phyloP scores from a whole-genome alignment of 1,284 basidiomycete species.

The Porphyrellus sp. region DNA sequence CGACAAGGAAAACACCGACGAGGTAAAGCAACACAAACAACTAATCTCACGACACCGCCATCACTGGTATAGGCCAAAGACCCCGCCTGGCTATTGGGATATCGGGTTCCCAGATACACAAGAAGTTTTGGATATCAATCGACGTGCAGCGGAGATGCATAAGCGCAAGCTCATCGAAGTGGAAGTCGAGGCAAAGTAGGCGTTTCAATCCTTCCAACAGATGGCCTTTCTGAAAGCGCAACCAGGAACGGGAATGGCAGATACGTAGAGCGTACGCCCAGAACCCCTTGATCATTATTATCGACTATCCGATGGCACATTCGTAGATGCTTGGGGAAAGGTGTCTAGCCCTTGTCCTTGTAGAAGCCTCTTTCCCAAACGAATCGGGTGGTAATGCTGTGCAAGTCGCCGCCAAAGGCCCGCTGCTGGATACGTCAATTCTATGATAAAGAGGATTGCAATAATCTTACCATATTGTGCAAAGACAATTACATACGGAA shows the following conservation, averaged over 20 bases:
- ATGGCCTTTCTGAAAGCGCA: slow-evolving; percentile 9
- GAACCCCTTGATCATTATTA: slow-evolving; percentile 13
- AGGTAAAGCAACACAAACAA: slow-evolving; percentile 61
- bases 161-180: slow-evolving; percentile 55
- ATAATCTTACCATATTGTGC: slow-evolving; percentile 38
- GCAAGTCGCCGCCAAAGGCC: slow-evolving; percentile 34
- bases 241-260: slow-evolving; percentile 26
- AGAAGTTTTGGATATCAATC: slow-evolving; percentile 71
- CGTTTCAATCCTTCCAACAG: not conserved
- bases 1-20: slow-evolving; percentile 29
- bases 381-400: slow-evolving; percentile 33
- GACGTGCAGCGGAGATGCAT: slow-evolving; percentile 67
- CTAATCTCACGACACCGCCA: slow-evolving; percentile 77
- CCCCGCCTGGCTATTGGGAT: slow-evolving; percentile 85
- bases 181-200: slow-evolving; percentile 56
- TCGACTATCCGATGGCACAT: slow-evolving; percentile 8
- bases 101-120: slow-evolving; percentile 89
- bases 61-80: slow-evolving; percentile 66
- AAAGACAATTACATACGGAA: slow-evolving; percentile 37
- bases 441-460: not conserved
- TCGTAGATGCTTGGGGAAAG: slow-evolving; percentile 26
- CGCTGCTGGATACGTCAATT: slow-evolving; percentile 15
- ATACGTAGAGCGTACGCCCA: slow-evolving; percentile 25
- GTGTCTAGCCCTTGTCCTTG: slow-evolving; percentile 29
- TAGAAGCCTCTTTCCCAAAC: slow-evolving; percentile 30